Evolutionary conservation across 202 grass and related monocot genomes (phyloP).

Genomic region (Carex arenaria): DNA sequence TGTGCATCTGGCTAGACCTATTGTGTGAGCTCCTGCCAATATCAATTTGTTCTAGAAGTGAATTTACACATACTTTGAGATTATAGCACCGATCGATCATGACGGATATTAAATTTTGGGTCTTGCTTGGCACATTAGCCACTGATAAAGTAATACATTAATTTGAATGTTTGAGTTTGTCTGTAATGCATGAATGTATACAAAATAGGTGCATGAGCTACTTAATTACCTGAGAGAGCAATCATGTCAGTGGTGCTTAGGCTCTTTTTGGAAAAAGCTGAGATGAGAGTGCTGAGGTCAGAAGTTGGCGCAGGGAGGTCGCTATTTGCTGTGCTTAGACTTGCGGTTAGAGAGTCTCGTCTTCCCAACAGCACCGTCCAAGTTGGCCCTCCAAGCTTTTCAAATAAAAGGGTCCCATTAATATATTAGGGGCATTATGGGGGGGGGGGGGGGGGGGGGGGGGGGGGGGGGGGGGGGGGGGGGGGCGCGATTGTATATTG

Average conservation of each 20-base stretch:
- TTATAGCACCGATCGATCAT: background rate
- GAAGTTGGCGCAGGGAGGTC: slow-evolving; percentile 46
- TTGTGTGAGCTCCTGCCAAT: slow-evolving; percentile 58
- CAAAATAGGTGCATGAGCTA: background rate
- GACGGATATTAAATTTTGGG: background rate
- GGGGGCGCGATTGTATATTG: too few relatives aligned
- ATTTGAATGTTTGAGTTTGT: too few relatives aligned
- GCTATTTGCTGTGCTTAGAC: slow-evolving; percentile 33
- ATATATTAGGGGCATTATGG: background rate
- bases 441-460: too few relatives aligned
- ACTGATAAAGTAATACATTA: too few relatives aligned
- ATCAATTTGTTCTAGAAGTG: background rate
- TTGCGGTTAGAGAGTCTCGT: slow-evolving; percentile 57
- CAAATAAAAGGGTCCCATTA: background rate
- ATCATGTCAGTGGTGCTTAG: slow-evolving; percentile 61
- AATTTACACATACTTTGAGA: background rate
- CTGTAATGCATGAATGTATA: background rate
- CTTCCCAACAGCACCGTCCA: slow-evolving; percentile 63
- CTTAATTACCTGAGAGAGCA: slow-evolving; percentile 50
- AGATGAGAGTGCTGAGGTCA: slow-evolving; percentile 39
- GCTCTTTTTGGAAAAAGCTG: slow-evolving; percentile 42
- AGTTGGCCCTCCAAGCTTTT: slow-evolving; percentile 54
- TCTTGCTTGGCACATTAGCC: background rate
- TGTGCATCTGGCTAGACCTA: slow-evolving; percentile 49
- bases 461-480: too few relatives aligned